phyloP scores from a whole-genome alignment of 2,329 filamentous ascomycete genomes.

The Sordariomycetes sp. region DNA sequence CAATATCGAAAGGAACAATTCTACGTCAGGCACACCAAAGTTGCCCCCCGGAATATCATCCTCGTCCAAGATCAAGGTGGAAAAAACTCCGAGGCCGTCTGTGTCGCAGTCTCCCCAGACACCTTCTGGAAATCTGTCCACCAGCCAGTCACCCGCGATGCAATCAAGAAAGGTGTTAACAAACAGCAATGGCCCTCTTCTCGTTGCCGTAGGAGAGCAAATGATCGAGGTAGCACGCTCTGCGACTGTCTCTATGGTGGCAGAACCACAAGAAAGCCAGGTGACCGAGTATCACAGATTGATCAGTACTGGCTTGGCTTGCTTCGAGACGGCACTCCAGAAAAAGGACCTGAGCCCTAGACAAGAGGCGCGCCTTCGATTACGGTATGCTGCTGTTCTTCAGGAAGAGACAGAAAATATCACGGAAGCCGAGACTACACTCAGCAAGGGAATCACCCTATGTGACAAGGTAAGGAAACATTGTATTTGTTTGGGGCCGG shows the following conservation, averaged over 20 bases:
- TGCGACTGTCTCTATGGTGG: slow-evolving; percentile 35
- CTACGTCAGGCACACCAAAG: neutral
- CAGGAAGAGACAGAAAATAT: slow-evolving; percentile 70
- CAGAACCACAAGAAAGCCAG: slow-evolving; percentile 26
- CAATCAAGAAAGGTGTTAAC: slow-evolving; percentile 27
- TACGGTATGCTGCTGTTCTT: slow-evolving; percentile 64
- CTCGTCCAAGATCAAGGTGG: no score
- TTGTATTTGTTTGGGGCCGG: no score
- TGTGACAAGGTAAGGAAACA: slow-evolving; percentile 62
- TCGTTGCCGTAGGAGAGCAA: slow-evolving; percentile 67
- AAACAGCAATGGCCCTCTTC: slow-evolving; percentile 45
- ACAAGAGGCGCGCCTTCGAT: slow-evolving; percentile 57
- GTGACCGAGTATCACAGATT: slow-evolving; percentile 62
- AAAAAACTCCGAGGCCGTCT: slow-evolving; percentile 14
- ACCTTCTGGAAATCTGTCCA: slow-evolving; percentile 27
- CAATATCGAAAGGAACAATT: slow-evolving; percentile 1
- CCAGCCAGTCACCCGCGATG: slow-evolving; percentile 31
- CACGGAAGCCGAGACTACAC: slow-evolving; percentile 61
- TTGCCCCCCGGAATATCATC: no score
- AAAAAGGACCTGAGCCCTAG: slow-evolving; percentile 52
- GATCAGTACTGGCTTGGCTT: slow-evolving; percentile 63
- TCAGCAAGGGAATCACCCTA: slow-evolving; percentile 62
- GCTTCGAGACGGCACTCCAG: slow-evolving; percentile 60
- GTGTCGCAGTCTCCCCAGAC: slow-evolving; percentile 30
- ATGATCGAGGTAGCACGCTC: slow-evolving; percentile 59